Evolutionary conservation across 495 filamentous ascomycete species (phyloP).

Genomic region (Platismatia glauca): DNA sequence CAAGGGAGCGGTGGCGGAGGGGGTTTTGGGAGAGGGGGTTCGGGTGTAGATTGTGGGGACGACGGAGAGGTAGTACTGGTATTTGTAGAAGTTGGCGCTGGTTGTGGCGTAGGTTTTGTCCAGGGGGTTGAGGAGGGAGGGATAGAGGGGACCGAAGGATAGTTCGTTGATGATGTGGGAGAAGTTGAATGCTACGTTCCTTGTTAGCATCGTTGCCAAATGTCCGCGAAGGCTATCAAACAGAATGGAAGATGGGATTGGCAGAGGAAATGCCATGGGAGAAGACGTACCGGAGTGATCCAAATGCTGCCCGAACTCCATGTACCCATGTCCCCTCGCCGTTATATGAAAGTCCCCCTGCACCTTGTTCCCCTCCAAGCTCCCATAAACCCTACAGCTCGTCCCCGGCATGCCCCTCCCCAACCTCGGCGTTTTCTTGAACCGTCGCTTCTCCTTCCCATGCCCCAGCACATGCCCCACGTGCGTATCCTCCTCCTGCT

Average conservation of each 20-base stretch:
- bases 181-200: conserved; percentile 79
- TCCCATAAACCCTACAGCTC: conserved; percentile 81
- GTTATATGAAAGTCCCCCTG: conserved; percentile 99
- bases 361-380: conserved; percentile 86
- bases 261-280: conserved; percentile 1
- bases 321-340: conserved; percentile 87
- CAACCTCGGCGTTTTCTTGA: conserved; percentile 59
- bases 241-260: neutral
- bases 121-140: conserved; percentile 85
- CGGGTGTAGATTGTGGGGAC: conserved; percentile 90
- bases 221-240: too few species aligned
- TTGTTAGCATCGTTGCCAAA: neutral
- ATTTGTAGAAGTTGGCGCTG: conserved; percentile 78
- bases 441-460: conserved; percentile 42
- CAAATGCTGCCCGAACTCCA: conserved; percentile 68
- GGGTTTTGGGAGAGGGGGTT: conserved; percentile 25
- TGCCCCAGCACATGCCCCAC: conserved; percentile 45
- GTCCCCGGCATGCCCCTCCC: conserved; percentile 46
- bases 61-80: conserved; percentile 95
- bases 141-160: conserved; percentile 93
- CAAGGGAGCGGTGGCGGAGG: neutral
- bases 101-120: conserved; percentile 79
- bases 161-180: conserved; percentile 94
- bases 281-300: conserved; percentile 62
- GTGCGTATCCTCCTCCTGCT: conserved; percentile 49